These are phyloP conservation scores for Saccharomycopsis sp. DNA, from an alignment of 805 yeast species.

Conservation along the genomic window DNA sequence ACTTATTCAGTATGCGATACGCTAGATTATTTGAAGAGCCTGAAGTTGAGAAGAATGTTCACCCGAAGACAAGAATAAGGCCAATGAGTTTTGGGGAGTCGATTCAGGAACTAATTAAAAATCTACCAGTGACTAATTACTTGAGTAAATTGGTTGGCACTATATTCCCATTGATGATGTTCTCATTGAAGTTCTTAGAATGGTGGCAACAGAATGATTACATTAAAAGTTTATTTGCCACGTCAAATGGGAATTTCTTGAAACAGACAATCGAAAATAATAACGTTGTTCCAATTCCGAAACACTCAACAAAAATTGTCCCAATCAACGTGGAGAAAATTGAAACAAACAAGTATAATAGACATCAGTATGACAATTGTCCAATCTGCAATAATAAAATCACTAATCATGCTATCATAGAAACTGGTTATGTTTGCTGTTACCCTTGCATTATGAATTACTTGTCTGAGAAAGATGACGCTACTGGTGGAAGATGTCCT, in stretches of 20 bases:
- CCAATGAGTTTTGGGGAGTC: constrained; percentile 20
- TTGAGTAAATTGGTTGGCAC: constrained; percentile 13
- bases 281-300: constrained; percentile 13
- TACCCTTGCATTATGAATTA: constrained; percentile 75
- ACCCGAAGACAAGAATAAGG: constrained; percentile 18
- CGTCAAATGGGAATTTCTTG: constrained; percentile 11
- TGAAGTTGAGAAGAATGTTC: constrained; percentile 2
- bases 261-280: constrained; percentile 12
- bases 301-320: neutral
- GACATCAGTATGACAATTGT: constrained; percentile 34
- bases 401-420: constrained; percentile 78
- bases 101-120: constrained; percentile 16
- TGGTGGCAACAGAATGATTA: constrained; percentile 22
- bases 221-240: constrained; percentile 5
- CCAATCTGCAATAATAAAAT: constrained; percentile 62
- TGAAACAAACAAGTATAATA: neutral
- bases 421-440: constrained; percentile 87
- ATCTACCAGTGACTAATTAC: constrained; percentile 8
- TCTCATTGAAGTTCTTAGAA: constrained; percentile 20
- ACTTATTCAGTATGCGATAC: constrained; percentile 54
- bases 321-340: neutral
- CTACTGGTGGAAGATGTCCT: constrained; percentile 72
- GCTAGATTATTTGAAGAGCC: constrained; percentile 45
- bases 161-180: constrained; percentile 19
- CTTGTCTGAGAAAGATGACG: constrained; percentile 40